Conservation (phyloP, 2,329 filamentous ascomycete species). For the Tolypocladium tropicale region DNA sequence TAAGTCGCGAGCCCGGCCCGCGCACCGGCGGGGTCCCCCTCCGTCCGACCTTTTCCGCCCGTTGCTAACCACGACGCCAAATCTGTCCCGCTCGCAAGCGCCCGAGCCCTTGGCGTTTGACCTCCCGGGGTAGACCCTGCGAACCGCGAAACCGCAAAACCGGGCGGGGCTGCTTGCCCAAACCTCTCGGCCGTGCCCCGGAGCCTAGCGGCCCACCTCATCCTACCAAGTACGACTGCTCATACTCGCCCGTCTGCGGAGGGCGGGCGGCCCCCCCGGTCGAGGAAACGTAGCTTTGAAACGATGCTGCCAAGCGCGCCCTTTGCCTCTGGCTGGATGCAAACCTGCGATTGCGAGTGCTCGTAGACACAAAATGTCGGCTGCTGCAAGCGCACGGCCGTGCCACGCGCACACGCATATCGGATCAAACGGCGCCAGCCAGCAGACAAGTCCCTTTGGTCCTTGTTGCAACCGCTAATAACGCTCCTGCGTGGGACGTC, state of each 20-base stretch:
- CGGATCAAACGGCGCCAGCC: neutral
- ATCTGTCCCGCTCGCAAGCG: neutral
- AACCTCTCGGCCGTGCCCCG: neutral
- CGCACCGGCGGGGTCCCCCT: neutral
- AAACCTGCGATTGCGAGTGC: too few relatives aligned
- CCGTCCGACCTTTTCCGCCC: neutral
- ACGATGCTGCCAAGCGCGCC: neutral
- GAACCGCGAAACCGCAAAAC: neutral
- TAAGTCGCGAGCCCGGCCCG: neutral
- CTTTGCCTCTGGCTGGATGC: neutral
- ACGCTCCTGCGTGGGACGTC: neutral
- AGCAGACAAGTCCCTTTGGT: neutral
- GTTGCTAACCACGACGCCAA: neutral
- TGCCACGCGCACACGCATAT: neutral
- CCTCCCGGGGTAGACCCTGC: neutral
- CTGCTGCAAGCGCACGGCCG: neutral
- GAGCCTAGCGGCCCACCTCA: neutral
- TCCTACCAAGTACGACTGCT: too few relatives aligned
- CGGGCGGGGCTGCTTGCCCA: neutral
- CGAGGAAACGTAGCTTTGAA: too few relatives aligned
- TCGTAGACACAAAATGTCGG: too few relatives aligned
- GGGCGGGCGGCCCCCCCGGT: too few relatives aligned
- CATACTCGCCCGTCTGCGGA: too few relatives aligned
- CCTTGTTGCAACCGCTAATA: neutral
- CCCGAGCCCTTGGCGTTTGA: neutral